Base-by-base conservation (phyloP, 2,329 filamentous ascomycete species). In the Cladophialophora yegresii region DNA sequence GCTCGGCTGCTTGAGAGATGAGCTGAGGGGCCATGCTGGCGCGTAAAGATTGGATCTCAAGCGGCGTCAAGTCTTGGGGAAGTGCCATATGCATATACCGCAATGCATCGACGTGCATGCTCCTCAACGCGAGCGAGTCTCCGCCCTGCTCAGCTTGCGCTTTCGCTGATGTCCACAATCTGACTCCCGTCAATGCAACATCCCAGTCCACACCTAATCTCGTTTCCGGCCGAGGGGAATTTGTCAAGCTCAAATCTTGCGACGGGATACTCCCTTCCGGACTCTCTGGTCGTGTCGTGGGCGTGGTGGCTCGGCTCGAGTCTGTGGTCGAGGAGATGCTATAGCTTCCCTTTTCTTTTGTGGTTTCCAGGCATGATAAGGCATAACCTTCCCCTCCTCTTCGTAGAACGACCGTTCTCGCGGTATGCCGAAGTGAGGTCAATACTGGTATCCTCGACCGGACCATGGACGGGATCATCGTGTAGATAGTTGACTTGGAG, bases 41-140 rank as follows among this genome's bases (percentile, higher is more conserved):
- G 4, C 67, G 60, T 30, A 69, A 33, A n/a, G 49, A 61, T 12
- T 67, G 62, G 26, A 65, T 45, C 58, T 69, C 67, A 30, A 65
- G 43, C 10, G 61, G 53, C 5, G 65, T 67, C 63, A 69, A 50
- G 53, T 64, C 63, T 32, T 49, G 33, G 9, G 67, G 67, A 8
- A 69, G 36, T 3, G 67, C 65, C 67, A 66, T 67, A 43, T 66
- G 60, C 67, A 69, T 67, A 47, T 66, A 69, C 32, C 63, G 54
- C 33, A 69, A 23, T 4, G 67, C 65, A 22, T 69, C 67, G 33
- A 69, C 63, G 55, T 67, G 65, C 67, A 69, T 69, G 23, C 65
- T 68, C 22, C 67, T 66, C 47, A 67, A 55, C 6, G 65, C 61
- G 32, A 50, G 32, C 26, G 63, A 49, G 20, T 69, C 63, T n/a